Base-by-base conservation (phyloP, 495 filamentous ascomycete genomes). In the Rhizodiscina lignyota region DNA sequence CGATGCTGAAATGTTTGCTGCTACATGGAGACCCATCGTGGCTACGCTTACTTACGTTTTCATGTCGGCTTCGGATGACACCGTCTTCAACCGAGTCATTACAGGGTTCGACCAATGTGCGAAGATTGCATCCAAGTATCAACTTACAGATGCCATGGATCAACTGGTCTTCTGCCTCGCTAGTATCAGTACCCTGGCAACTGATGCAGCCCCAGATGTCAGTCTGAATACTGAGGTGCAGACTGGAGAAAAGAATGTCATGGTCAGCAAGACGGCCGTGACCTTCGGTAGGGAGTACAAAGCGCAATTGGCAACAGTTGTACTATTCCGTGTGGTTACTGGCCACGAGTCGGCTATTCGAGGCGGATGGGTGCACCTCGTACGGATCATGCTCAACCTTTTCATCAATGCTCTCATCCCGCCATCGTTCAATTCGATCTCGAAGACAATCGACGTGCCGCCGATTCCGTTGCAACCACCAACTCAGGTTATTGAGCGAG, bases 181-280 rank as follows among this genome's bases (percentile, higher is more conserved):
- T 41, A 79, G 78, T 21, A 96, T 99, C 56, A 85, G 81, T 42
- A 87, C 82, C 6, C 61, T 99, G 36, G 72, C 83, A 12, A 77
- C 77, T 3, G 73, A 76, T 32, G 61, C 56, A 5, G 69, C 79
- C 1, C 78, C 82, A 19, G 91, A 79, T 51, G 96, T 87, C 13
- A 51, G 74, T 8, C 68, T 99, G 15, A 99, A 99, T 49, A 99
- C 91, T 0, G 86, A 96, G 59, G 80, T 99, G 8, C 86, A 96
- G 52, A 84, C 74, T 29, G 84, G 76, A 0, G 75, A 83, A 46
- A 86, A 80, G 53, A 93, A 78, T 45, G 83, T 99, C 19, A 99
- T 99, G 89, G 89, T 99, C 47, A 96, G 89, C 52, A 87, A 99
- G 63, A 67, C 94, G 36, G 89, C 89, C 35, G 89, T 99, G 43